phyloP scores from a whole-genome alignment of 805 yeast species.

The Ogataea angusta region DNA sequence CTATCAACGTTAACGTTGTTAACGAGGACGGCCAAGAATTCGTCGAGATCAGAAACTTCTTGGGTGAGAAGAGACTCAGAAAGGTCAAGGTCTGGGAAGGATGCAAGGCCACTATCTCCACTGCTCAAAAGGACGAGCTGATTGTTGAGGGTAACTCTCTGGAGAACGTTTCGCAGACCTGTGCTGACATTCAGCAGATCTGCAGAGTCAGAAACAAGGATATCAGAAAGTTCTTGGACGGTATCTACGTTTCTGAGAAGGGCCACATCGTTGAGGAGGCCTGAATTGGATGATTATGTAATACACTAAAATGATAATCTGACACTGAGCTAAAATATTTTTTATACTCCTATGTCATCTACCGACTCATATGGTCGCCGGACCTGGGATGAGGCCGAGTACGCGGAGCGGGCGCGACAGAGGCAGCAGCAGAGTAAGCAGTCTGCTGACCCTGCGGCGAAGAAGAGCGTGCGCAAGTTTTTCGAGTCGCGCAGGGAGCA shows the following conservation, averaged over 20 bases:
- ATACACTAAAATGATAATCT: constrained; percentile 1
- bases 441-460: constrained; percentile 1
- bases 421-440: constrained; percentile 11
- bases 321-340: not conserved
- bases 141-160: constrained; percentile 91
- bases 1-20: constrained; percentile 93
- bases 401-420: constrained; percentile 44
- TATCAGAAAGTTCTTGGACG: constrained; percentile 99
- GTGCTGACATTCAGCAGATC: constrained; percentile 97
- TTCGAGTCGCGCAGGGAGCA: constrained; percentile 22
- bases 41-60: constrained; percentile 98
- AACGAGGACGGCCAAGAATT: constrained; percentile 68
- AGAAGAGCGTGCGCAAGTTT: constrained; percentile 19
- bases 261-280: constrained; percentile 68
- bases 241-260: constrained; percentile 98
- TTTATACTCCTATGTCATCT: not conserved
- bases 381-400: constrained; percentile 71
- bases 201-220: constrained; percentile 99
- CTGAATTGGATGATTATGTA: constrained; percentile 5
- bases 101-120: constrained; percentile 78
- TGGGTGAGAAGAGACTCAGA: constrained; percentile 99
- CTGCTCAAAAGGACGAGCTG: constrained; percentile 91
- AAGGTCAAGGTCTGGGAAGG: constrained; percentile 82
- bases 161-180: constrained; percentile 96
- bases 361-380: constrained; percentile 48